Evolutionary conservation across 2,329 filamentous ascomycete genomes (phyloP), one percentile per base, ranked within the genome.

Genomic region (Exutisphaerella laricina): DNA sequence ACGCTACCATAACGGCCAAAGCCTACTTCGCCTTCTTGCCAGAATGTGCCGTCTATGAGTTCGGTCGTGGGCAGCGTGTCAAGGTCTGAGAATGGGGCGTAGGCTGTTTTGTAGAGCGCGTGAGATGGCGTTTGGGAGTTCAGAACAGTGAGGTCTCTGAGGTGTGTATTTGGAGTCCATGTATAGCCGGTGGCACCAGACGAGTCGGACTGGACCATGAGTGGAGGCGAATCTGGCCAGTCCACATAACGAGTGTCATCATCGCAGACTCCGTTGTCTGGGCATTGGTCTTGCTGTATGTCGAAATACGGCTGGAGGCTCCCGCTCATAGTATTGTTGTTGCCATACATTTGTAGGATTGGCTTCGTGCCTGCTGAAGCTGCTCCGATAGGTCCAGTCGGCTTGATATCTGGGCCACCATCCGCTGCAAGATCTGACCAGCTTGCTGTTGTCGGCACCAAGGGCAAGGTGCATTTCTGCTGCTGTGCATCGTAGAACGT

Each of bases 1-100:
- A 56, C 22, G 13, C 31, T 47, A 16, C 55, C 55, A 33, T 58
- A 58, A 23, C 47, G 33, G 16, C 55, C 55, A 26, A 43, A 58
- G 9, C 40, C 48, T 21, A 55, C 44, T 13, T 51, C 47, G 31
- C 44, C 49, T 2, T 33, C 34, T 5, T 30, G 12, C 45, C 49
- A 56, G 42, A 56, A 58, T 9, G 34, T 21, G 7, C 46, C 21
- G 17, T 49, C 41, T 4, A 56, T 35, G 28, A 51, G 29, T 3
- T 41, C 33, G 3, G 49, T 43, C 1, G 31, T 39, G 8, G 55
- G 55, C 5, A 56, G 41, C 20, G 53, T 40, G 26, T 53, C 46
- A 7, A 17, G 21, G 17, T 49, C 40, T 5, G 31, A 12, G 10
- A 21, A 31, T 3, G 45, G 39, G 14, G 23, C 34, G 36, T 49